Base-by-base conservation (phyloP, 192 early-diverging fungal species). In the Phycomyces blakesleeanus region DNA sequence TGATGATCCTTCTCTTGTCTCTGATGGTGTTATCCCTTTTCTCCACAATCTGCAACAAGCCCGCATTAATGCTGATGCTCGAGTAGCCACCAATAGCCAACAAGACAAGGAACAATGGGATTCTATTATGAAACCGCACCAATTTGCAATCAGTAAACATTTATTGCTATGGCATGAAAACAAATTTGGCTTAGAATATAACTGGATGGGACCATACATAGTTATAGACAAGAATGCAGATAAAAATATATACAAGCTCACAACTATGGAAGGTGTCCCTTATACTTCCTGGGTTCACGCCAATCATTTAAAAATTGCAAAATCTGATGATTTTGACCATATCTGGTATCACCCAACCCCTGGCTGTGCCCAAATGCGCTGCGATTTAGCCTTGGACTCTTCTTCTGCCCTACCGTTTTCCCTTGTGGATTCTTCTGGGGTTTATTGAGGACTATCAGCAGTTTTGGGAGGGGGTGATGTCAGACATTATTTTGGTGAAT, bases 121-220 rank as follows among this genome's bases (percentile, higher is more conserved):
- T 44, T 20, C 58, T 39, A 16, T 8, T 21, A 2, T 62, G 15
- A 62, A 52, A 37, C 8, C 24, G 15, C 8, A 27, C 9, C 1
- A 27, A 22, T 61, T 61, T 38, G 51, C 37, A 2, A 11, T 50
- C 29, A 24, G 44, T 29, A 25, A 60, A n/a, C 26, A 50, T 18
- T 42, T 60, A 1, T 24, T 51, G 9, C 12, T 62, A 3, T 25
- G 51, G 1, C 47, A 62, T 18, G 61, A 62, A 39, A 40, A 4
- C 10, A 52, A 54, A 20, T 11, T 16, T 15, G 50, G 50, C 7
- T 20, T 62, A 20, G 61, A 62, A 25, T 42, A 18, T 21, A 54
- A 52, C 37, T 63, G 61, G 61, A 53, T 63, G 50, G 61, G 61
- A 0, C 61, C 51, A 6, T 52, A 53, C 11, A 12, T 25, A 3